Evolutionary conservation across 2,329 filamentous ascomycete species (phyloP).

Genomic region (Penicillium sp.): DNA sequence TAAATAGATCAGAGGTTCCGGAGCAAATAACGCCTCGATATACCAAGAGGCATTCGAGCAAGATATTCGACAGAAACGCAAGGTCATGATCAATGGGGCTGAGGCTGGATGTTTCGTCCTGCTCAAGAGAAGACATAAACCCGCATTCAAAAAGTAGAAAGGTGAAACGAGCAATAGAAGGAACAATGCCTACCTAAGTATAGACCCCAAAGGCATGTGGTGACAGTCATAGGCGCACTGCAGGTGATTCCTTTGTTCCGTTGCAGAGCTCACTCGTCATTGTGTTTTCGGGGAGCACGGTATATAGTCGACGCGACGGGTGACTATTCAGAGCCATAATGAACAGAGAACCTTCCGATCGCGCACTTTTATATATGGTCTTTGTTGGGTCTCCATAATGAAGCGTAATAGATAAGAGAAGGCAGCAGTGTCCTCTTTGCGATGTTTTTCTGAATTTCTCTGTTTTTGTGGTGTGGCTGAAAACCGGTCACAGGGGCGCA

Average conservation of each 20-base stretch:
- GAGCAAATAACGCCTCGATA: neutral
- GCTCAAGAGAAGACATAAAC: neutral
- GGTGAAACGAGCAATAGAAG: neutral
- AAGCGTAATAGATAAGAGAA: neutral
- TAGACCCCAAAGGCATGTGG: slow-evolving; percentile 15
- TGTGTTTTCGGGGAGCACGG: neutral
- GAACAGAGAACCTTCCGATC: neutral
- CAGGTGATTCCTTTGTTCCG: slow-evolving; percentile 24
- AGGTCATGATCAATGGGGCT: slow-evolving; percentile 18
- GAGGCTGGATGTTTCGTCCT: neutral
- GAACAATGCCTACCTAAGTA: neutral
- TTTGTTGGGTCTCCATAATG: neutral
- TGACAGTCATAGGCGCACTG: slow-evolving; percentile 26
- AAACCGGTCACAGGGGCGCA: slow-evolving; percentile 24
- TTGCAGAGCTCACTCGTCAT: neutral
- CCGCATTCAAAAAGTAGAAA: neutral
- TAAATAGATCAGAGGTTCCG: neutral
- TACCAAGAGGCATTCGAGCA: slow-evolving; percentile 6
- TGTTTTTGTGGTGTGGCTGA: slow-evolving; percentile 11
- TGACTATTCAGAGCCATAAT: neutral
- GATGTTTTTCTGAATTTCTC: neutral
- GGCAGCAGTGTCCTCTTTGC: slow-evolving; percentile 4
- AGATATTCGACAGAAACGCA: slow-evolving; percentile 2
- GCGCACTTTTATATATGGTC: neutral
- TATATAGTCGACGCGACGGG: neutral